Evolutionary conservation across 2,329 filamentous ascomycete genomes (phyloP).

Genomic region (Colletotrichum destructivum): DNA sequence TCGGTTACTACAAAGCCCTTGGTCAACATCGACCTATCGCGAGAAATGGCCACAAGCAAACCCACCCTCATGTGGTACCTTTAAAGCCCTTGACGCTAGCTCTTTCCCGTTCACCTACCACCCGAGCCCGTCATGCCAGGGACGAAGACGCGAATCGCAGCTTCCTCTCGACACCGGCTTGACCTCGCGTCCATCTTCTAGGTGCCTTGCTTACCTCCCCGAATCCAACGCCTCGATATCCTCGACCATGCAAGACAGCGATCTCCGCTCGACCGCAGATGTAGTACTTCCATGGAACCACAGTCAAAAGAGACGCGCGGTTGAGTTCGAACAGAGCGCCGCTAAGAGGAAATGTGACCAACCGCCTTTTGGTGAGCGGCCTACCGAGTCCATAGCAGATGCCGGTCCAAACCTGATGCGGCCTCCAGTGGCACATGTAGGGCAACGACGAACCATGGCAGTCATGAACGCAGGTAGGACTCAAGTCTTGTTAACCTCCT

Average conservation of each 20-base stretch:
- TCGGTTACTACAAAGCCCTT: not conserved
- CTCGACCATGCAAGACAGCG: not conserved
- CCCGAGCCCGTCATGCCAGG: not conserved
- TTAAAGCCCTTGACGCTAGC: not conserved
- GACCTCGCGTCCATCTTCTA: not conserved
- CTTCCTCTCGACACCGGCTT: not conserved
- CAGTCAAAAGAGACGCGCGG: not conserved
- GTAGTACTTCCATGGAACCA: not conserved
- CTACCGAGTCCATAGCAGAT: not conserved
- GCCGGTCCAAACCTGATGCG: not conserved
- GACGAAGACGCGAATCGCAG: not conserved
- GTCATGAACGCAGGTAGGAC: not conserved
- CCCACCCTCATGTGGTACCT: not conserved
- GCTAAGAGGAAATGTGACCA: slow-evolving; percentile 3
- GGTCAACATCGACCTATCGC: not conserved
- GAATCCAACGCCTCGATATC: not conserved
- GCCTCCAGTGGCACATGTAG: not conserved
- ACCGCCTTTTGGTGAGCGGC: not conserved
- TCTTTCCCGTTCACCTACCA: not conserved
- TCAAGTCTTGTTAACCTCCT: not conserved
- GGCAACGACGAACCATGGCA: slow-evolving; percentile 1
- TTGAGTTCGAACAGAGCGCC: not conserved
- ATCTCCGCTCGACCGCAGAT: not conserved
- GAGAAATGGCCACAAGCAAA: not conserved
- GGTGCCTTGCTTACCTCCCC: not conserved